Evolutionary conservation across 1,284 basidiomycete species (phyloP), one percentile per base, ranked within the genome.

Genomic region (Leccinum fallax): DNA sequence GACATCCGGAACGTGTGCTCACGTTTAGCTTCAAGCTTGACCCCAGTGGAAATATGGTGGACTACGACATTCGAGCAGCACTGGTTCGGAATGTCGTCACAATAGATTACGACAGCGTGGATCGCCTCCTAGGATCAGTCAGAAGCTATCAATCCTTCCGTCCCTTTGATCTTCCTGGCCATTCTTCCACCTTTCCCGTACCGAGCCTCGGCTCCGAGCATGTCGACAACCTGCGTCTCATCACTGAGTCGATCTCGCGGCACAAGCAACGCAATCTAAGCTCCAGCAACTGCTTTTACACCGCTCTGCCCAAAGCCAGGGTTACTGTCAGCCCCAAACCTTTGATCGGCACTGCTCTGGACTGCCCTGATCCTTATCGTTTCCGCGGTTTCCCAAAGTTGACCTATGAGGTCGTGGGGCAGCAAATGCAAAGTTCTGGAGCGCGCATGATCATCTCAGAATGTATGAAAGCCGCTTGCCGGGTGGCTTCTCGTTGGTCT

Each of bases 21-120:
- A 90, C 93, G 0, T 95, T 98, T 78, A 96, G 94, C 64, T 83
- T 85, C 53, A 88, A 89, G 65, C 66, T 98, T 19, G 83, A 89
- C 64, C 66, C 74, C 0, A 65, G 73, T 0, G 96, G 94, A 0
- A 79, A 87, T 8, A 83, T 97, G 40, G 66, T 85, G 15, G 93
- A 97, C 57, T 83, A 85, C 66, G 81, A 83, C 61, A 84, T 98
- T 24, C 81, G 85, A 6, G 83, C 93, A 2, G 91, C 90, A 0
- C 69, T 92, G 54, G 79, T 98, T 54, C 83, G 86, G 57, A 92
- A 94, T 61, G 78, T 95, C 38, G 75, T 84, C 32, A 77, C 82
- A 8, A 69, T 92, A 52, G 85, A 83, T 24, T 99, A 99, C 72
- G 81, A 86, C 38, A 77, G 81, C 3, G 89, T 94, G 34, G 86